Percentiles rank a stretch among this genome's conserved stretches.
Evolutionary conservation across 192 early-diverging fungal genomes (phyloP).

Genomic region (Rhizophagus sp.): DNA sequence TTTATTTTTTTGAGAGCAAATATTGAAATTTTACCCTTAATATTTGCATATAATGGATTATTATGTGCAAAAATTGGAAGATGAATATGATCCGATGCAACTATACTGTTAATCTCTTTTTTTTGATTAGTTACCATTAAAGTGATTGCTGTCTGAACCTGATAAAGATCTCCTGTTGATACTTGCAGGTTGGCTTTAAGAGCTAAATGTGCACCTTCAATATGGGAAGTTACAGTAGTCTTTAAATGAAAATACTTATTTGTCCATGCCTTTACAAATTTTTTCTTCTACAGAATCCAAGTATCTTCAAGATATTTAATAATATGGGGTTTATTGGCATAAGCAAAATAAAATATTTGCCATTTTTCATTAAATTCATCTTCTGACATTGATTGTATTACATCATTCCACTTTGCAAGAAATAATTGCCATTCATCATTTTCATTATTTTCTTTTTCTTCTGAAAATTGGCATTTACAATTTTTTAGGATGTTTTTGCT

Average conservation of each 20-base stretch:
- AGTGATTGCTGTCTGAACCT: background rate
- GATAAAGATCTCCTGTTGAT: background rate
- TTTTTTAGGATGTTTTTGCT: background rate
- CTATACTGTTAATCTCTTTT: background rate
- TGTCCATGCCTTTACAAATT: background rate
- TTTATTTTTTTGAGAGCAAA: background rate
- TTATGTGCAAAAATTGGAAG: background rate
- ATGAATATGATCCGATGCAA: background rate
- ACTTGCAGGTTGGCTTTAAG: background rate
- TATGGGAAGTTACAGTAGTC: background rate
- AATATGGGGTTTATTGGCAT: background rate
- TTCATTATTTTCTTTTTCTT: background rate
- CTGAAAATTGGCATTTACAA: background rate
- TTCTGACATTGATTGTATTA: background rate
- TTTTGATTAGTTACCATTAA: background rate
- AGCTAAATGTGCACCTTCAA: background rate
- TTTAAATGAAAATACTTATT: background rate
- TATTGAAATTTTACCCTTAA: background rate
- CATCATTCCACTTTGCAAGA: background rate
- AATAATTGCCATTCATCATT: background rate
- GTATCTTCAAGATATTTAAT: background rate
- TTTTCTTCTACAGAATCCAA: background rate
- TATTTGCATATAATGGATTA: background rate
- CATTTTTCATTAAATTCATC: slow-evolving; percentile 3
- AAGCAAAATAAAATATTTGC: background rate